A percentile compares a stretch with the other conserved stretches of the same genome.
Conservation (phyloP, 495 filamentous ascomycete genomes). For the Hypoxylon lenormandii region DNA sequence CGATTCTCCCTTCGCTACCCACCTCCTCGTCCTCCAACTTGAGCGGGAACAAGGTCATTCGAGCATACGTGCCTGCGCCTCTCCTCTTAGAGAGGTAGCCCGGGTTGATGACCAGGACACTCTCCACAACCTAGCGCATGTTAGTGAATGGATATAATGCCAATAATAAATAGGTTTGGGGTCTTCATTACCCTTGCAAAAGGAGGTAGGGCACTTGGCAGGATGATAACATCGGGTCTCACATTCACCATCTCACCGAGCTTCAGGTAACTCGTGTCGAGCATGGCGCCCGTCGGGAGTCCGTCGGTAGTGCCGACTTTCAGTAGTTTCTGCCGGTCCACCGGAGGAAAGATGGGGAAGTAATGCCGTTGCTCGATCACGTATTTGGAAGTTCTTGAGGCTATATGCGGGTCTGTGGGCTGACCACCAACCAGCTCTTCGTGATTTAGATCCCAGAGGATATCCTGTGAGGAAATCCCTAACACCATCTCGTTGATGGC, state of each 20-base stretch:
- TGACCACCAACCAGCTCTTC: conserved; percentile 74
- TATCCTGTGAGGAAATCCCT: conserved; percentile 83
- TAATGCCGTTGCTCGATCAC: conserved; percentile 90
- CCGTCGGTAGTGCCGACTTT: conserved; percentile 69
- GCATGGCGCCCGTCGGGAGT: conserved; percentile 72
- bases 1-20: conserved; percentile 65
- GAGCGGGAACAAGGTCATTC: conserved; percentile 76
- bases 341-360: conserved; percentile 86
- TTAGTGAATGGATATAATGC: conserved; percentile 27
- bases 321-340: conserved; percentile 72
- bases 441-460: conserved; percentile 80
- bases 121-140: conserved; percentile 76
- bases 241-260: conserved; percentile 89
- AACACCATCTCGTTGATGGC: conserved; percentile 85
- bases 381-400: conserved; percentile 75
- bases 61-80: conserved; percentile 82
- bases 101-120: conserved; percentile 86
- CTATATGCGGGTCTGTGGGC: conserved; percentile 66
- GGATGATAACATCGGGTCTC: conserved; percentile 83
- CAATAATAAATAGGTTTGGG: neutral
- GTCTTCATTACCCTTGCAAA: conserved; percentile 80
- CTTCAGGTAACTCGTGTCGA: conserved; percentile 88
- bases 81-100: conserved; percentile 85
- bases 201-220: conserved; percentile 82
- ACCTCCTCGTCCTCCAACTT: conserved; percentile 69